Percentiles rank a stretch among this genome's conserved stretches.
Evolutionary conservation across 257 asterid genomes (phyloP).

Genomic region (Leonotis leonurus): DNA sequence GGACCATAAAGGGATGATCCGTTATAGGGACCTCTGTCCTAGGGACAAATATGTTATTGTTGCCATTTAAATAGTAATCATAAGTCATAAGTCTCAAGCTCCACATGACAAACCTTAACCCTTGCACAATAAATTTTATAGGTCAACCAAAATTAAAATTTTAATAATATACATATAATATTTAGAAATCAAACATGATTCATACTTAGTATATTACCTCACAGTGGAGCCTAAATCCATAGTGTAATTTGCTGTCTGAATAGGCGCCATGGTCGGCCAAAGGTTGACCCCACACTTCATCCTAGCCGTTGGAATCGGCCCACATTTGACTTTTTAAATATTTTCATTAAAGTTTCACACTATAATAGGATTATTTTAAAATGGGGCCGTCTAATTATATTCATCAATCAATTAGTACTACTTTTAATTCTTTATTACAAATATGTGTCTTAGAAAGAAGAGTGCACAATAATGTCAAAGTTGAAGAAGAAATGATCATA

Average conservation of each 20-base stretch:
- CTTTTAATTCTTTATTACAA: neutral
- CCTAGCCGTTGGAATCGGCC: slow-evolving; percentile 25
- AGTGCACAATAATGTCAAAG: slow-evolving; percentile 9
- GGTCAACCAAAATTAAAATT: neutral
- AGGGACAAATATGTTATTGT: no score
- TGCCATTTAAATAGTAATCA: no score
- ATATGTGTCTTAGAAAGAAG: neutral
- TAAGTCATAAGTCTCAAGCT: no score
- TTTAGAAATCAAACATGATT: neutral
- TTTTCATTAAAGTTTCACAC: neutral
- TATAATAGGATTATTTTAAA: neutral
- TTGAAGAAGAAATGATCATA: slow-evolving; percentile 10
- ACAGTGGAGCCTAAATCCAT: neutral
- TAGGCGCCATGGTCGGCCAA: slow-evolving; percentile 1
- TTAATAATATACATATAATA: neutral
- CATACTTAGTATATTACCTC: neutral
- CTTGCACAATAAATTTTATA: neutral
- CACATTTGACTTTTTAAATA: neutral
- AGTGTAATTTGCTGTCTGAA: neutral
- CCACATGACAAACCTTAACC: neutral
- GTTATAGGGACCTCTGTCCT: no score
- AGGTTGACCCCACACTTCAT: slow-evolving; percentile 4
- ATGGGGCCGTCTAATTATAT: slow-evolving; percentile 23
- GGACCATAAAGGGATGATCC: no score
- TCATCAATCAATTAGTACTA: neutral